Evolutionary conservation across 208 protist genomes (phyloP).

Genomic region (Acanthamoeba culbertsoni): DNA sequence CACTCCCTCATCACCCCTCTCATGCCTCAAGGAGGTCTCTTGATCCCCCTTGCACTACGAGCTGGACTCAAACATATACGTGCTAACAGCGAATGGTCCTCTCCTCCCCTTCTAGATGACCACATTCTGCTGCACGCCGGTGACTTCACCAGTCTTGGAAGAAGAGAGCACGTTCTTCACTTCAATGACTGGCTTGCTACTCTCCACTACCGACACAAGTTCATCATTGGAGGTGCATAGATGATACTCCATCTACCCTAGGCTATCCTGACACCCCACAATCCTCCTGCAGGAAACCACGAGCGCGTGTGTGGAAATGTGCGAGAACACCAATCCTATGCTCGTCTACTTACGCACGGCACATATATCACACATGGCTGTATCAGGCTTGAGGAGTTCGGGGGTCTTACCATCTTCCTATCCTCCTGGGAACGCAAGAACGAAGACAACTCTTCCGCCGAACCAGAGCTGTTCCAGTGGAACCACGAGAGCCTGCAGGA

Average conservation of each 20-base stretch:
- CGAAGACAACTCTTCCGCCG: not conserved
- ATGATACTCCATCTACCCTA: not conserved
- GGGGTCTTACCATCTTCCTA: not conserved
- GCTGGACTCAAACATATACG: not conserved
- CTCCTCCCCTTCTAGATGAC: not conserved
- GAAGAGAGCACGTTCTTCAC: not conserved
- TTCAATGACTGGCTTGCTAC: constrained; percentile 53
- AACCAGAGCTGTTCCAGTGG: constrained; percentile 32
- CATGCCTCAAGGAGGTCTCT: constrained; percentile 6
- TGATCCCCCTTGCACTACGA: not conserved
- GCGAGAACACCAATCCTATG: not conserved
- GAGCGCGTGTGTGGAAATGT: constrained; percentile 11
- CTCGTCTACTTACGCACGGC: not conserved
- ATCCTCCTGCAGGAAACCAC: not conserved
- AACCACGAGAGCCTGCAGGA: not conserved
- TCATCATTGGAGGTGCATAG: not conserved
- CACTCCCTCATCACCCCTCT: not conserved
- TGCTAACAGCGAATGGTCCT: not conserved
- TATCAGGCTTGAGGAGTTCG: constrained; percentile 11
- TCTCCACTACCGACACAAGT: constrained; percentile 36
- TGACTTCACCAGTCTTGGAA: not conserved
- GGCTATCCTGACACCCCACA: not conserved
- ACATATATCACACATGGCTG: not conserved
- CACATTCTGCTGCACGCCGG: constrained; percentile 54
- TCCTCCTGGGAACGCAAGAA: constrained; percentile 3